phyloP scores from a whole-genome alignment of 169 alveolate species.

The Eimeria praecox region DNA sequence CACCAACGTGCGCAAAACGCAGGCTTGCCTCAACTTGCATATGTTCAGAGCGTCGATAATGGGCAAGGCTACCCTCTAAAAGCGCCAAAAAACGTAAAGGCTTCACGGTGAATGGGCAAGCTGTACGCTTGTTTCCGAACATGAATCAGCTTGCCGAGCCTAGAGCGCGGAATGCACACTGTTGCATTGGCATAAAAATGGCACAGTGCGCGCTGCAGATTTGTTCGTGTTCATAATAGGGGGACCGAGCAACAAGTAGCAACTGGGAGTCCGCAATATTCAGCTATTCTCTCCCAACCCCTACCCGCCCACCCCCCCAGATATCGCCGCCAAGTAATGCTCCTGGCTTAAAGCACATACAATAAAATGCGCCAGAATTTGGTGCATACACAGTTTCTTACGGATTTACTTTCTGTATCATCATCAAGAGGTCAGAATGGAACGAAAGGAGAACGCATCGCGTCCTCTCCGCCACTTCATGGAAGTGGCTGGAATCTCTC shows the following conservation, averaged over 20 bases:
- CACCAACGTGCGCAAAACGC: not conserved
- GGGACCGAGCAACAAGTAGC: not conserved
- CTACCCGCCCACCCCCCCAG: not conserved
- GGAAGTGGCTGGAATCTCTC: slow-evolving; percentile 55
- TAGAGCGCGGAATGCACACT: not conserved
- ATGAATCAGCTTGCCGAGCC: not conserved
- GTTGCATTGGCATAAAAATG: not conserved
- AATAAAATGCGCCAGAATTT: not conserved
- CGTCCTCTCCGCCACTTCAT: not conserved
- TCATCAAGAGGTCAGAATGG: not conserved
- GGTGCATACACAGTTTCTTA: not conserved
- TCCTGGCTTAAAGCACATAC: not conserved
- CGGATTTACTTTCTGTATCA: not conserved
- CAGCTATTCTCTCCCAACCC: not conserved
- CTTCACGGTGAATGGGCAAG: not conserved
- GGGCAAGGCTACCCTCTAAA: not conserved
- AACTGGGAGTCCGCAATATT: not conserved
- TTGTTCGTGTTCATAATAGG: not conserved
- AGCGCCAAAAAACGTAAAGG: not conserved
- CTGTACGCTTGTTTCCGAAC: not conserved
- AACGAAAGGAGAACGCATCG: not conserved
- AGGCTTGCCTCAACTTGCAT: not conserved
- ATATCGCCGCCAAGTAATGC: not conserved
- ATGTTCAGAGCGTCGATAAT: not conserved
- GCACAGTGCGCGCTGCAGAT: not conserved